These are phyloP conservation scores for Sphaerosporella brunnea DNA, from an alignment of 495 filamentous ascomycete genomes.

Conservation along the genomic window DNA sequence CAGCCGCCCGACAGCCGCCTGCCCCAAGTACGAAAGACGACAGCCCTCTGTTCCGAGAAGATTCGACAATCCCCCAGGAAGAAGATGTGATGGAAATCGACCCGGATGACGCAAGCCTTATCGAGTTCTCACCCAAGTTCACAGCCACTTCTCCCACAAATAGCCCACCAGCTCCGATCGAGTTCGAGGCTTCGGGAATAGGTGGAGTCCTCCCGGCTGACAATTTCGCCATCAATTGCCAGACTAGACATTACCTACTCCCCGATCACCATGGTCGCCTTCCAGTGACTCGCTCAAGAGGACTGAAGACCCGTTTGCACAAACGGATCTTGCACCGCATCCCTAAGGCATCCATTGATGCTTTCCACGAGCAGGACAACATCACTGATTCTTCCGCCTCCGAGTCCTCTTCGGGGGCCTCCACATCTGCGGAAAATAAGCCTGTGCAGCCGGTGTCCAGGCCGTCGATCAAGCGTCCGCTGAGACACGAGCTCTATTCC, in stretches of 20 bases:
- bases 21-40: slow-evolving; percentile 19
- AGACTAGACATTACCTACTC: slow-evolving; percentile 25
- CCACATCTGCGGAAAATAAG: slow-evolving; percentile 7
- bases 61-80: slow-evolving; percentile 1
- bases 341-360: slow-evolving; percentile 23
- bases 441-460: no score
- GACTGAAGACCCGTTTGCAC: slow-evolving; percentile 23
- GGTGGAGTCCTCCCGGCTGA: slow-evolving; percentile 39
- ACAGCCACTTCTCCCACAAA: slow-evolving; percentile 13
- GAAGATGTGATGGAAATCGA: slow-evolving; percentile 23
- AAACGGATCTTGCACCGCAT: slow-evolving; percentile 22
- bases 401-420: slow-evolving; percentile 9
- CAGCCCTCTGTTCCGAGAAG: slow-evolving; percentile 9
- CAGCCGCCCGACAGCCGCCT: neutral
- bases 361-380: slow-evolving; percentile 16
- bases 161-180: slow-evolving; percentile 21
- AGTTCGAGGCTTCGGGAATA: slow-evolving; percentile 39
- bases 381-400: slow-evolving; percentile 7
- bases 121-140: slow-evolving; percentile 25
- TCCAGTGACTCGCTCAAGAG: slow-evolving; percentile 17
- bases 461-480: slow-evolving; percentile 10
- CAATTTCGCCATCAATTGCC: slow-evolving; percentile 38
- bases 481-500: slow-evolving; percentile 22
- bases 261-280: slow-evolving; percentile 22
- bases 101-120: slow-evolving; percentile 10